A percentile compares a stretch with the other conserved stretches of the same genome.
phyloP scores from a whole-genome alignment of 2,329 filamentous ascomycete genomes.

The Leptographium galeiforme region DNA sequence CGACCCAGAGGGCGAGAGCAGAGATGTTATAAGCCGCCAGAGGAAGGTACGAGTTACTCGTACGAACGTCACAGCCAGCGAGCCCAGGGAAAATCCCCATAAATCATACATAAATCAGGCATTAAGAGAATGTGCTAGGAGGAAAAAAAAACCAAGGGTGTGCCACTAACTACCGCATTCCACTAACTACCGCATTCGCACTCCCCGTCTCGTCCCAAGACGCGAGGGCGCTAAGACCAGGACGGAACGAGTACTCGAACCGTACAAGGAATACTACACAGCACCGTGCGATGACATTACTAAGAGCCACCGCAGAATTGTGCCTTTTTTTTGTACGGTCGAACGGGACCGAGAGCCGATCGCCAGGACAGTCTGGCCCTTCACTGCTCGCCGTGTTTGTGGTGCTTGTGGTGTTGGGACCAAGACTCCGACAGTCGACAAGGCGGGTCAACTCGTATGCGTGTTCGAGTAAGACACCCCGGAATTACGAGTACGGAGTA shows the following conservation, averaged over 20 bases:
- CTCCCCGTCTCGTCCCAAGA: background rate
- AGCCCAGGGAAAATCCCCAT: background rate
- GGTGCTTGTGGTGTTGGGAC: too few relatives aligned
- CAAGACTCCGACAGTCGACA: too few relatives aligned
- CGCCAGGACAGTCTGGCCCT: too few relatives aligned
- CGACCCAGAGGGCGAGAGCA: background rate
- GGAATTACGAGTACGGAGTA: too few relatives aligned
- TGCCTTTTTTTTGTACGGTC: too few relatives aligned
- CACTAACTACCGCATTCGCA: background rate
- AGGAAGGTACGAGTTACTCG: background rate
- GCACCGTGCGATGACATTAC: background rate
- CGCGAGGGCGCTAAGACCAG: background rate
- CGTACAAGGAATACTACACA: background rate
- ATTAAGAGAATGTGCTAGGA: constrained; percentile 1
- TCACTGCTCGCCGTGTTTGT: too few relatives aligned
- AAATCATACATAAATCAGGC: background rate
- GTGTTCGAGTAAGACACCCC: too few relatives aligned
- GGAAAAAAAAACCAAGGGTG: background rate
- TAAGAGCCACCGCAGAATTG: background rate
- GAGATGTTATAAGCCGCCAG: background rate
- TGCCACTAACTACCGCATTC: background rate
- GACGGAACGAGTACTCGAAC: background rate
- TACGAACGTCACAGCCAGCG: background rate
- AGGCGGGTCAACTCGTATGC: too few relatives aligned
- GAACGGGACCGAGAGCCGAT: too few relatives aligned